A percentile compares a stretch with the other conserved stretches of the same genome.
Conservation (phyloP, 345 rosid genomes). For the Carallia brachiata region DNA sequence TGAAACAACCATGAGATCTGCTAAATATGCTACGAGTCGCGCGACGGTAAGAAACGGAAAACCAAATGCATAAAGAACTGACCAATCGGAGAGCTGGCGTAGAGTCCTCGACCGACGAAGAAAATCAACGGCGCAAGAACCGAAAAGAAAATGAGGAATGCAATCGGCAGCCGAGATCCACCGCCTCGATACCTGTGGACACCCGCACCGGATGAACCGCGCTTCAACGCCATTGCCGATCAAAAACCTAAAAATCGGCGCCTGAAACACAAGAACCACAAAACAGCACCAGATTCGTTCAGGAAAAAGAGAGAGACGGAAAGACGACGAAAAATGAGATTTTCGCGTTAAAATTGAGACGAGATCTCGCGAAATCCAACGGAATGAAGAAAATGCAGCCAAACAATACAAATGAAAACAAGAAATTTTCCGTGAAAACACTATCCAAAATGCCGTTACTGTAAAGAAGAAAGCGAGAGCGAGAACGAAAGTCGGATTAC, state of each 20-base stretch:
- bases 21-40: background rate
- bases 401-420: no score
- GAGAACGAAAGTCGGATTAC: no score
- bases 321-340: background rate
- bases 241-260: conserved; percentile 21
- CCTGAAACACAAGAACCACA: conserved; percentile 10
- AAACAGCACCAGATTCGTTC: conserved; percentile 10
- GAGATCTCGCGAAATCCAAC: conserved; percentile 31
- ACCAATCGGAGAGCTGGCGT: conserved; percentile 46
- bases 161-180: conserved; percentile 60
- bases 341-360: conserved; percentile 18
- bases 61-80: conserved; percentile 14
- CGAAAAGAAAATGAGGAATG: conserved; percentile 50
- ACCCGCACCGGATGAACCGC: conserved; percentile 45
- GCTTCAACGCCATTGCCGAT: conserved; percentile 65
- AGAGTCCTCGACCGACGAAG: conserved; percentile 71
- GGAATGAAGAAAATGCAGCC: background rate
- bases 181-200: conserved; percentile 40
- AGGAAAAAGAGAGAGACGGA: background rate
- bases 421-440: no score
- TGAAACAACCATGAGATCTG: conserved; percentile 1
- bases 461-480: no score
- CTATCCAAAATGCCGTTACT: no score
- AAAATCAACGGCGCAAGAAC: conserved; percentile 61
- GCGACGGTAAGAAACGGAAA: background rate